Evolutionary conservation across 148 eudicot genomes (phyloP).

Genomic region (Arbutus unedo): DNA sequence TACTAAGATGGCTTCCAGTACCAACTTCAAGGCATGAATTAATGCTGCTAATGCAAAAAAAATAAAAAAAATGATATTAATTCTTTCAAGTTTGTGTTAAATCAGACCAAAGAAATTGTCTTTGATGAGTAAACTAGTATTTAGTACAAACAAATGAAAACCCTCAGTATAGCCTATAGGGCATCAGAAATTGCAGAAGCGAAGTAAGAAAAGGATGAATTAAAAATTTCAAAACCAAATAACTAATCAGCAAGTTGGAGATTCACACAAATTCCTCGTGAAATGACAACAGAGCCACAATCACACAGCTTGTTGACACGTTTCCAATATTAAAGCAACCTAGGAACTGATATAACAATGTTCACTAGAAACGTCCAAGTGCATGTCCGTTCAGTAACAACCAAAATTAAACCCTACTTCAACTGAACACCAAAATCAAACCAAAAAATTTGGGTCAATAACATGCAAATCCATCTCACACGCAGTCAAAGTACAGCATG

Average conservation of each 20-base stretch:
- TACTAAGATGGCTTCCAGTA: background rate
- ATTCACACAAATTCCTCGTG: background rate
- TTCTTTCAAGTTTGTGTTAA: background rate
- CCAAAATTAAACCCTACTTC: background rate
- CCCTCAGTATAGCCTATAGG: background rate
- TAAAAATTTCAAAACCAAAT: background rate
- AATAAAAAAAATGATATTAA: background rate
- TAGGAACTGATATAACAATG: background rate
- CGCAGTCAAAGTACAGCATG: background rate
- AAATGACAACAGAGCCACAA: background rate
- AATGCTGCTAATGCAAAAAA: background rate
- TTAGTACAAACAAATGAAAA: background rate
- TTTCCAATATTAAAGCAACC: slow-evolving; percentile 1
- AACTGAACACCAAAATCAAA: background rate
- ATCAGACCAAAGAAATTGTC: background rate
- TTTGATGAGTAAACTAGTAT: background rate
- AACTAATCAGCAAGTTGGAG: background rate
- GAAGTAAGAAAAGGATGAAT: background rate
- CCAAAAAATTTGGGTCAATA: background rate
- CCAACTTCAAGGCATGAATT: slow-evolving; percentile 3
- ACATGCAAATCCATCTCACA: background rate
- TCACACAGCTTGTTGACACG: background rate
- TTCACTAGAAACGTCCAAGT: background rate
- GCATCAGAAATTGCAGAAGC: background rate
- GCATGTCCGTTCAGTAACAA: background rate